Base-by-base conservation (phyloP, 2,329 filamentous ascomycete genomes). In the Stachybotrys chlorohalonatus region DNA sequence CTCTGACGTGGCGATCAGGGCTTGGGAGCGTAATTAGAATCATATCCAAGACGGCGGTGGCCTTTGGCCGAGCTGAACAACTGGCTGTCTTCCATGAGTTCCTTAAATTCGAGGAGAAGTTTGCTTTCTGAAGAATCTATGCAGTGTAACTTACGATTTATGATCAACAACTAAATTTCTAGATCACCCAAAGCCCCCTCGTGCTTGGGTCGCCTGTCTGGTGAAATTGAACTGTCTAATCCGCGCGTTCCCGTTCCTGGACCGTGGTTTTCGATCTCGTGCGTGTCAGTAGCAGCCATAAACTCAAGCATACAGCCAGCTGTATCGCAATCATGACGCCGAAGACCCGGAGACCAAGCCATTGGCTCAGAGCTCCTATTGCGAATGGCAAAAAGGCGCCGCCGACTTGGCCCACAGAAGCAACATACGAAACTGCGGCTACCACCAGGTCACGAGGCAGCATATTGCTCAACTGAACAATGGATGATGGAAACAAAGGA, bases 381-480 rank as follows among this genome's bases (percentile, higher is more conserved):
- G 47, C 55, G 36, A 56, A 74, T 0, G 75, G 75, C 1, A 76
- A 58, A 16, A 73, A 51, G 0, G 73, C 74, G 5, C 69, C 73
- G 2, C 75, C 75, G 8, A 75, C 59, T 57, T 76, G 73, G 1
- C 75, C 75, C 1, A 76, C 56, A 3, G 72, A 69, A 2, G 73
- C 69, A 1, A 73, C 73, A 32, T 75, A 73, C 1, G 73, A 73
- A 6, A 78, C 73, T 2, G 70, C 74, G 3, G 61, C 62, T 13
- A 77, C 67, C 45, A 76, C 73, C 3, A 55, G 46, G 11, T 49
- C 31, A 0, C 30, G 53, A 56, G 59, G 9, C 68, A 59, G 5
- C 11, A 36, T n/a, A 7, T 15, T 51, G 8, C 24, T 51, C 24
- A 51, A 30, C 24, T 51, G 49, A 13, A 51, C 31, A 16, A 51